These are phyloP conservation scores for Chrysanthemum makinoi DNA, from an alignment of 129 eudicot genomes.

Conservation along the genomic window DNA sequence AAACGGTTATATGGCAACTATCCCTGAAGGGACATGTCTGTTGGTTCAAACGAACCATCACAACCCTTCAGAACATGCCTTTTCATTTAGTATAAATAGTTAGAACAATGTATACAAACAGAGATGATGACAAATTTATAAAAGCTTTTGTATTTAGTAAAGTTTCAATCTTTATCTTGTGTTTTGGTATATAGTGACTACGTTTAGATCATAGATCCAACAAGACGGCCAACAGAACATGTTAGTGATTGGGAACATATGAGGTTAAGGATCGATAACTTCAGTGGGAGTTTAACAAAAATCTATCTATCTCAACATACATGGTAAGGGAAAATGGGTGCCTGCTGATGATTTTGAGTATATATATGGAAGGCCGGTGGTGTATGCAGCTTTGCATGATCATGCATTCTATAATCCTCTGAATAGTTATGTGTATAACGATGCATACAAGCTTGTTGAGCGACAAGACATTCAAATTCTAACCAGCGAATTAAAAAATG, in stretches of 20 bases:
- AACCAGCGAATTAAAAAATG: not conserved
- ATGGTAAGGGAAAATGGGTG: conserved; percentile 35
- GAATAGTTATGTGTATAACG: not conserved
- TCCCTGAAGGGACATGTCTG: no score
- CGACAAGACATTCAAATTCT: not conserved
- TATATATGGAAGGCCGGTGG: conserved; percentile 21
- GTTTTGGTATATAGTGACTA: no score
- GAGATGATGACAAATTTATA: no score
- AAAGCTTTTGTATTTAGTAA: no score
- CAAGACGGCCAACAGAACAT: no score
- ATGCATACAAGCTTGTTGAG: not conserved
- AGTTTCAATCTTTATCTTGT: no score
- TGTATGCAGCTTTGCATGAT: conserved; percentile 41
- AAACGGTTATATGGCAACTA: no score
- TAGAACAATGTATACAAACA: no score
- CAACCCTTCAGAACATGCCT: no score
- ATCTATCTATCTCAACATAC: conserved; percentile 43
- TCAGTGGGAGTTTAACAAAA: conserved; percentile 22
- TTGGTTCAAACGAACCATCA: no score
- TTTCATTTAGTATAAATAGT: no score
- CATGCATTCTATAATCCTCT: conserved; percentile 29
- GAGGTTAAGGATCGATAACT: conserved; percentile 40
- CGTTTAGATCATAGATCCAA: no score
- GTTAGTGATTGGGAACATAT: conserved; percentile 55
- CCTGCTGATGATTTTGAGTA: conserved; percentile 25